A percentile compares a stretch with the other conserved stretches of the same genome.
phyloP scores from a whole-genome alignment of 345 rosid genomes.

The Cardamine chenopodiifolia region DNA sequence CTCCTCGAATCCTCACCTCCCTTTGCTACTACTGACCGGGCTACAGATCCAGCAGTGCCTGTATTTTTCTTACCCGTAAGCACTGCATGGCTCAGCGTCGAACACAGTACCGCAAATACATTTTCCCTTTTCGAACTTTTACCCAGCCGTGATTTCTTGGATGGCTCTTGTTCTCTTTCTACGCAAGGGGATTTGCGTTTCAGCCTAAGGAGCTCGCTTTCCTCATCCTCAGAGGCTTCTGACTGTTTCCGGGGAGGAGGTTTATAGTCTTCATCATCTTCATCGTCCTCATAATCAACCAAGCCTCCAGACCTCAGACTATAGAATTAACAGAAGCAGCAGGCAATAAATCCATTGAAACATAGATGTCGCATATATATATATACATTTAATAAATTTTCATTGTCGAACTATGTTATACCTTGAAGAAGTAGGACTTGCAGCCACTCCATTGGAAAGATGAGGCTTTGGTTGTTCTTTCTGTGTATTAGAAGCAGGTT shows the following conservation, averaged over 20 bases:
- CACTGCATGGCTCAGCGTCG: constrained; percentile 85
- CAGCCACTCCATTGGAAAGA: constrained; percentile 73
- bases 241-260: constrained; percentile 86
- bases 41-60: constrained; percentile 36
- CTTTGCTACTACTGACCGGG: constrained; percentile 25
- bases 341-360: constrained; percentile 6
- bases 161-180: constrained; percentile 66
- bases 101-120: constrained; percentile 78
- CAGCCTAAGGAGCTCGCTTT: constrained; percentile 58
- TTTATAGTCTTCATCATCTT: constrained; percentile 88
- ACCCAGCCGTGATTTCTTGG: constrained; percentile 64
- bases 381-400: neutral
- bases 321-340: constrained; percentile 5
- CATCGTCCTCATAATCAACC: constrained; percentile 98
- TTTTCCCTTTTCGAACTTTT: constrained; percentile 61
- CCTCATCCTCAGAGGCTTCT: constrained; percentile 69
- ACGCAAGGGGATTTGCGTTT: constrained; percentile 65
- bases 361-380: constrained; percentile 2
- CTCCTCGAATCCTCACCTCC: constrained; percentile 45
- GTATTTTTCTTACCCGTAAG: constrained; percentile 65
- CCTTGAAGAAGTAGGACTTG: constrained; percentile 62
- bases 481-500: constrained; percentile 56
- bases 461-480: constrained; percentile 53
- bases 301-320: constrained; percentile 80
- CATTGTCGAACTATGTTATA: constrained; percentile 38